Evolutionary conservation across 2,329 filamentous ascomycete genomes (phyloP).

Genomic region (Fusarium humuli): DNA sequence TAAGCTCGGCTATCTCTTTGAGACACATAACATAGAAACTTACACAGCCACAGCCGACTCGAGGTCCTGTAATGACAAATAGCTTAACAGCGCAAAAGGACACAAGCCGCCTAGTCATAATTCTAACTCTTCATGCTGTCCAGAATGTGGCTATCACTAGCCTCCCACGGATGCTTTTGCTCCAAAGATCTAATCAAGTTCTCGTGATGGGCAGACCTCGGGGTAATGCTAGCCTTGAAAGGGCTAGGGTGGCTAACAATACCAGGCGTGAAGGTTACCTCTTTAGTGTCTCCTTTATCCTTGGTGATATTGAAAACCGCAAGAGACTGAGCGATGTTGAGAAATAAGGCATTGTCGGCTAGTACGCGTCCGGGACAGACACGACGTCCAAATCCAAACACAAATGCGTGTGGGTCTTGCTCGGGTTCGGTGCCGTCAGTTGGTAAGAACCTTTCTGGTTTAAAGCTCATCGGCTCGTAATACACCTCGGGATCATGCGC

Average conservation of each 20-base stretch:
- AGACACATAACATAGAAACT: background rate
- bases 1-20: too few species aligned
- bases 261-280: slow-evolving; percentile 25
- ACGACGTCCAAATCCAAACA: slow-evolving; percentile 52
- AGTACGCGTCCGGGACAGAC: slow-evolving; percentile 50
- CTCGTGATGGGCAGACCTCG: slow-evolving; percentile 25
- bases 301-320: slow-evolving; percentile 57
- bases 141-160: background rate
- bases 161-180: slow-evolving; percentile 30
- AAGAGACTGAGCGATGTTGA: slow-evolving; percentile 56
- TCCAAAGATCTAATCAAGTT: slow-evolving; percentile 29
- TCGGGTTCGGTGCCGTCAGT: slow-evolving; percentile 32
- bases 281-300: background rate
- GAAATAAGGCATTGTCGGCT: slow-evolving; percentile 47
- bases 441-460: slow-evolving; percentile 33
- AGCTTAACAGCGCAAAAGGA: background rate
- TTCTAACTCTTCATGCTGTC: background rate
- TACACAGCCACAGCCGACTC: background rate
- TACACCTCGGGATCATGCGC: slow-evolving; percentile 34
- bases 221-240: slow-evolving; percentile 26
- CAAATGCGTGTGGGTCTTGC: slow-evolving; percentile 45
- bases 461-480: slow-evolving; percentile 23
- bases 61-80: background rate
- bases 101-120: background rate
- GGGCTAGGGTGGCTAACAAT: slow-evolving; percentile 30